phyloP scores from a whole-genome alignment of 805 yeast genomes.

The Kodamaea neixiangensis region DNA sequence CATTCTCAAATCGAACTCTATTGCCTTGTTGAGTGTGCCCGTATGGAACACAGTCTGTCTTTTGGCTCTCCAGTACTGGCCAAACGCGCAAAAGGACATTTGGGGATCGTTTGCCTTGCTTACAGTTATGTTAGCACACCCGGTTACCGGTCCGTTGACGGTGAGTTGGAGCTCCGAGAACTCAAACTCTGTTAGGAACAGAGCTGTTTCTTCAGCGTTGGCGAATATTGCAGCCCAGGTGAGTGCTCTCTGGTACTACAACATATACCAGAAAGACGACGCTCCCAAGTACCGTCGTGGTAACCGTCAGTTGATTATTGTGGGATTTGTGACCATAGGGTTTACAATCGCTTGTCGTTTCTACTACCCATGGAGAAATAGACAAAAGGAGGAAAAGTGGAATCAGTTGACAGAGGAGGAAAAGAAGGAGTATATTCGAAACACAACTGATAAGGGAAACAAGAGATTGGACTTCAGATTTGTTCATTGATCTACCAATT shows the following conservation, averaged over 20 bases:
- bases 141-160: constrained; percentile 55
- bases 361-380: constrained; percentile 48
- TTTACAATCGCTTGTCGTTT: constrained; percentile 31
- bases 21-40: constrained; percentile 14
- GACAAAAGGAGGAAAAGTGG: constrained; percentile 52
- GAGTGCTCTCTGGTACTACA: constrained; percentile 53
- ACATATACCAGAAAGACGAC: constrained; percentile 60
- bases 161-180: constrained; percentile 65
- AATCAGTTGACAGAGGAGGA: constrained; percentile 50
- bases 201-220: constrained; percentile 67
- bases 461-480: constrained; percentile 54
- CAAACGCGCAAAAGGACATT: constrained; percentile 34
- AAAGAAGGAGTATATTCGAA: constrained; percentile 45
- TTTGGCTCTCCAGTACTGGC: constrained; percentile 40
- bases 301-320: constrained; percentile 44
- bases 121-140: constrained; percentile 42
- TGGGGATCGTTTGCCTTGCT: constrained; percentile 48
- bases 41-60: constrained; percentile 22
- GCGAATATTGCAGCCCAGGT: constrained; percentile 67
- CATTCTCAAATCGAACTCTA: constrained; percentile 21
- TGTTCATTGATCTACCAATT: constrained; percentile 21
- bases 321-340: constrained; percentile 36
- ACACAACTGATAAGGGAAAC: constrained; percentile 56
- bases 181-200: constrained; percentile 57
- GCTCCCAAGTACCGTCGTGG: constrained; percentile 63